Conservation (phyloP, 805 yeast species). For the Candida hispaniensis region DNA sequence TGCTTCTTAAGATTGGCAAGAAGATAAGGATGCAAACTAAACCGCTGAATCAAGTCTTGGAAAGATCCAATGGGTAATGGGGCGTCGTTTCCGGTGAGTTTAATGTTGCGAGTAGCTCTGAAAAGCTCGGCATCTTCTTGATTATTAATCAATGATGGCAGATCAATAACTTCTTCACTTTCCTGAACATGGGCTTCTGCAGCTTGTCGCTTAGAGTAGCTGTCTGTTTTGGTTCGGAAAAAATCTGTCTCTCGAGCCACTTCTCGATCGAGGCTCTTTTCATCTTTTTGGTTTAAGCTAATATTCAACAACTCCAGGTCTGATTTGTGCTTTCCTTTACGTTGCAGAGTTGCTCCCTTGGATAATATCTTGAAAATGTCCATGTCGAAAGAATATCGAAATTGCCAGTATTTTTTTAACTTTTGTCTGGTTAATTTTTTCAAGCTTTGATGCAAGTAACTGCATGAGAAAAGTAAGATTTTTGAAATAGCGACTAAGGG, state of each 20-base stretch:
- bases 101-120: constrained; percentile 52
- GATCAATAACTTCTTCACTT: constrained; percentile 19
- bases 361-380: constrained; percentile 80
- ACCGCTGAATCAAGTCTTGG: constrained; percentile 63
- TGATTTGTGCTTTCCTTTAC: constrained; percentile 37
- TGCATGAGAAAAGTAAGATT: too few relatives aligned
- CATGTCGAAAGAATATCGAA: constrained; percentile 40
- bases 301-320: constrained; percentile 24
- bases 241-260: constrained; percentile 73
- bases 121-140: constrained; percentile 49
- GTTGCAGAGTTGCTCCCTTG: constrained; percentile 74
- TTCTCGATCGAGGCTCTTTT: constrained; percentile 36
- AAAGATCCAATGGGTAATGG: constrained; percentile 91
- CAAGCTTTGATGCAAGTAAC: too few relatives aligned
- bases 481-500: too few relatives aligned
- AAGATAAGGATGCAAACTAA: constrained; percentile 48
- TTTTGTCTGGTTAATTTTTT: too few relatives aligned
- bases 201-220: constrained; percentile 29
- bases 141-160: constrained; percentile 36
- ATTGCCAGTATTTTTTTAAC: too few relatives aligned
- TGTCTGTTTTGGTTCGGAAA: constrained; percentile 44
- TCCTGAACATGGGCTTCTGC: constrained; percentile 17
- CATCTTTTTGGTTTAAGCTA: constrained; percentile 28
- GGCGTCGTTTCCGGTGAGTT: constrained; percentile 71
- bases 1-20: constrained; percentile 54